phyloP scores from a whole-genome alignment of 257 asterid genomes.

The Lantana camara region DNA sequence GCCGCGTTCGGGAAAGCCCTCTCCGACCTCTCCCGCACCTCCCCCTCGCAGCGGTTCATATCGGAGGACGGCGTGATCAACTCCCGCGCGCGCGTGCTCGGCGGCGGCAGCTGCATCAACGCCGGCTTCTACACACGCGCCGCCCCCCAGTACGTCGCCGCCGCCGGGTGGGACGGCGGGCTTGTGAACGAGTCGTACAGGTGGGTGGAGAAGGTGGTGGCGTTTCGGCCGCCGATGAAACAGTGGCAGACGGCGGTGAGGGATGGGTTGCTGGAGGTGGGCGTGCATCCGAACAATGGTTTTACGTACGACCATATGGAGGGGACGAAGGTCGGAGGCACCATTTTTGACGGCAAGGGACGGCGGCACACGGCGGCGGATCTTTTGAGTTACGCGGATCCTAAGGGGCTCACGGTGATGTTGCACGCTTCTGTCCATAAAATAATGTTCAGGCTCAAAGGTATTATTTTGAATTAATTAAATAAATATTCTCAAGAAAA shows the following conservation, averaged over 20 bases:
- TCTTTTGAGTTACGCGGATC: slow-evolving; percentile 67
- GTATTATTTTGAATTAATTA: slow-evolving; percentile 36
- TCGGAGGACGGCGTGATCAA: slow-evolving; percentile 84
- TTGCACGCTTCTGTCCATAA: slow-evolving; percentile 74
- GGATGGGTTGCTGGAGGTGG: slow-evolving; percentile 65
- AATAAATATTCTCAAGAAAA: neutral
- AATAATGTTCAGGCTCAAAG: slow-evolving; percentile 51
- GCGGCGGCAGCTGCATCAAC: slow-evolving; percentile 76
- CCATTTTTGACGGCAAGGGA: slow-evolving; percentile 61
- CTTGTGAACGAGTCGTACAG: slow-evolving; percentile 54
- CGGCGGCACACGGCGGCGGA: slow-evolving; percentile 82
- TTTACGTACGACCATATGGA: slow-evolving; percentile 72
- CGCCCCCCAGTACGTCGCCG: slow-evolving; percentile 34
- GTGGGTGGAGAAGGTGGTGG: slow-evolving; percentile 82
- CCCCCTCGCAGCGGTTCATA: slow-evolving; percentile 79
- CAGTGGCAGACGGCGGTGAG: slow-evolving; percentile 83
- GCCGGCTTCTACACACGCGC: slow-evolving; percentile 90
- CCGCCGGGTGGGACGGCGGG: slow-evolving; percentile 56
- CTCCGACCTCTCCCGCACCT: slow-evolving; percentile 56
- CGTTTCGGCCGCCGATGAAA: slow-evolving; percentile 58
- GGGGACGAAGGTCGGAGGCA: slow-evolving; percentile 82
- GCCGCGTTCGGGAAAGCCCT: slow-evolving; percentile 59
- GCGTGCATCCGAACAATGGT: slow-evolving; percentile 63
- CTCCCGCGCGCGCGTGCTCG: slow-evolving; percentile 74
- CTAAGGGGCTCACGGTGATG: slow-evolving; percentile 50